phyloP scores from a whole-genome alignment of 768 basidiomycete species.

The Favolaschia claudopus region DNA sequence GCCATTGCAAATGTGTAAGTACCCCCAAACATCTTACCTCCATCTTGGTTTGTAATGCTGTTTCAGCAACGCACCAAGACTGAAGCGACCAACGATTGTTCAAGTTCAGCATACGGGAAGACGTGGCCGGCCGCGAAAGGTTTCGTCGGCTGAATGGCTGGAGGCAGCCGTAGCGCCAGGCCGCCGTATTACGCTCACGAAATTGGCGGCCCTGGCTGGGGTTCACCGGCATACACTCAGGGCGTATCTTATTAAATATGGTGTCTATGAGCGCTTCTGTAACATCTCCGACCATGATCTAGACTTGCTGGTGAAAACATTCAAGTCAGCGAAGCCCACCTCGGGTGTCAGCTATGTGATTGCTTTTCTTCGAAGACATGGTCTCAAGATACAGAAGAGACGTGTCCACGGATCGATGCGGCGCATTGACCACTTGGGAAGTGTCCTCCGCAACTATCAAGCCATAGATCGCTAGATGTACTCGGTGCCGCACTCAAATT shows the following conservation, averaged over 20 bases:
- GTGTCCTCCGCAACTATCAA: slow-evolving; percentile 27
- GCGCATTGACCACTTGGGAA: slow-evolving; percentile 32
- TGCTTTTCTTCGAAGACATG: slow-evolving; percentile 30
- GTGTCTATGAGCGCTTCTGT: slow-evolving; percentile 22
- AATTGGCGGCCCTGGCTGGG: slow-evolving; percentile 15
- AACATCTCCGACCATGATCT: slow-evolving; percentile 28
- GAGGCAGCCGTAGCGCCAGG: slow-evolving; percentile 12
- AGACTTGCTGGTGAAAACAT: slow-evolving; percentile 19
- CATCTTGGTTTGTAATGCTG: not conserved
- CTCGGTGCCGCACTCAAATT: slow-evolving; percentile 25
- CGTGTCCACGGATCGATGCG: slow-evolving; percentile 23
- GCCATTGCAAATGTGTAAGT: not conserved
- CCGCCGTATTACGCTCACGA: slow-evolving; percentile 20
- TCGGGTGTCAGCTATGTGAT: slow-evolving; percentile 35
- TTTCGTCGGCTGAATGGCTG: slow-evolving; percentile 22
- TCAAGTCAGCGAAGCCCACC: slow-evolving; percentile 27
- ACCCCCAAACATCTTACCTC: no score
- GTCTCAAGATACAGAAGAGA: slow-evolving; percentile 29
- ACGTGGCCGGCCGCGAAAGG: slow-evolving; percentile 22
- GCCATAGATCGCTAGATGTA: slow-evolving; percentile 28
- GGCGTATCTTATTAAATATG: slow-evolving; percentile 17
- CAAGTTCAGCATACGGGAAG: not conserved
- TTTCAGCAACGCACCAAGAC: not conserved
- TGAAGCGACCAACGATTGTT: not conserved
- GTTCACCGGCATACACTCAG: slow-evolving; percentile 30